phyloP scores from a whole-genome alignment of 352 stramenopile genomes.

The Phytophthora constricta region DNA sequence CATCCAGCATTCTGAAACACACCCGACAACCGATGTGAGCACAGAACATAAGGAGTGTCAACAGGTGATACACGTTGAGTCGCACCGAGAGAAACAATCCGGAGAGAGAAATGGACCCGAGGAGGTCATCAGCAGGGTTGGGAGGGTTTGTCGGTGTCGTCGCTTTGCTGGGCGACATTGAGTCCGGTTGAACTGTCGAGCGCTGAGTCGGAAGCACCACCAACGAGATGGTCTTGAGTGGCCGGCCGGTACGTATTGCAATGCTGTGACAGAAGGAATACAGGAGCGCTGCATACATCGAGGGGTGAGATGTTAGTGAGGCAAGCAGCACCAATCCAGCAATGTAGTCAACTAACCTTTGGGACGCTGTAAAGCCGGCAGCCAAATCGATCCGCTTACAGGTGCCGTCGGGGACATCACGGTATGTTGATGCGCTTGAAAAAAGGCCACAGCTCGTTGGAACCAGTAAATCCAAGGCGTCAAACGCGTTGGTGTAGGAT shows the following conservation, averaged over 20 bases:
- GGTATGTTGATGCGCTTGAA: conserved; percentile 34
- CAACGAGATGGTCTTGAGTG: conserved; percentile 34
- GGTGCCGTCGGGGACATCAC: conserved; percentile 13
- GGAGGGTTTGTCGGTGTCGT: not conserved
- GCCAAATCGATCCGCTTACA: conserved; percentile 34
- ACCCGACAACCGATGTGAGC: not conserved
- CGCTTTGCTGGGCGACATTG: not conserved
- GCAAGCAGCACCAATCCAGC: not conserved
- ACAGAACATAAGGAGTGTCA: no score
- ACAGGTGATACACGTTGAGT: no score
- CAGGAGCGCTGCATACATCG: conserved; percentile 37
- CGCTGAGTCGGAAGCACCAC: conserved; percentile 19
- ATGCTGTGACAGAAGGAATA: conserved; percentile 45
- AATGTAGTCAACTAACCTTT: conserved; percentile 47
- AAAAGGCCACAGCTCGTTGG: conserved; percentile 38
- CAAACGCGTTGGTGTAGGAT: conserved; percentile 20
- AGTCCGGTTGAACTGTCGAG: not conserved
- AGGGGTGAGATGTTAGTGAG: not conserved
- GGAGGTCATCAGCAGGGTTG: conserved; percentile 9
- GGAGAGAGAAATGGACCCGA: conserved; percentile 44
- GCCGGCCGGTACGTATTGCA: conserved; percentile 20
- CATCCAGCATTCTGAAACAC: conserved; percentile 48
- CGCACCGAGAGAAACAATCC: conserved; percentile 58
- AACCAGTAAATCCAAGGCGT: conserved; percentile 40
- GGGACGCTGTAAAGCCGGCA: conserved; percentile 50